These are phyloP conservation scores for Botrytis squamosa DNA, from an alignment of 2,329 filamentous ascomycete species.

Conservation along the genomic window DNA sequence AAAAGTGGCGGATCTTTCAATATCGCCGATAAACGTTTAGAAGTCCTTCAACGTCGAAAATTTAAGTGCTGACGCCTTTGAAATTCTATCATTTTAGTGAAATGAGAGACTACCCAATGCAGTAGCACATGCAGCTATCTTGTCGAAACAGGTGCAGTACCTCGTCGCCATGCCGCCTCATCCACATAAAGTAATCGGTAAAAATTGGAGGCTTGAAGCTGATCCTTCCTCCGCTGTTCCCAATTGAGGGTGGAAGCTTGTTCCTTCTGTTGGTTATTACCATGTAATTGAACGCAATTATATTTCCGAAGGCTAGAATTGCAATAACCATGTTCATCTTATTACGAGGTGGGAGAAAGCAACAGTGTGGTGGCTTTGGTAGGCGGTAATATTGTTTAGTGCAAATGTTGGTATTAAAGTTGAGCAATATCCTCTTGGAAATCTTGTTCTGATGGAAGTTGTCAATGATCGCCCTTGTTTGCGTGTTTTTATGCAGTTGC, in stretches of 20 bases:
- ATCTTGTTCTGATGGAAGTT: slow-evolving; percentile 13
- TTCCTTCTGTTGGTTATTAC: slow-evolving; percentile 13
- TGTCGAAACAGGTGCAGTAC: slow-evolving; percentile 19
- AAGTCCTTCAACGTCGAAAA: slow-evolving; percentile 16
- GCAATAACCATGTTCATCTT: slow-evolving; percentile 11
- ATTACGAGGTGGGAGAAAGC: slow-evolving; percentile 14
- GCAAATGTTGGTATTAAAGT: slow-evolving; percentile 21
- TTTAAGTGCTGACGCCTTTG: slow-evolving; percentile 19
- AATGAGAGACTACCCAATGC: slow-evolving; percentile 11
- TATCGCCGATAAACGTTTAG: slow-evolving; percentile 16
- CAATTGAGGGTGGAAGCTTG: slow-evolving; percentile 14
- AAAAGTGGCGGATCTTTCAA: slow-evolving; percentile 18
- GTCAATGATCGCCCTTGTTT: slow-evolving; percentile 20
- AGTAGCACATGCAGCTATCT: slow-evolving; percentile 19
- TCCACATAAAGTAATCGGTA: slow-evolving; percentile 24
- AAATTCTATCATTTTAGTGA: slow-evolving; percentile 22
- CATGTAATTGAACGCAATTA: slow-evolving; percentile 18
- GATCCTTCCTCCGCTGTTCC: slow-evolving; percentile 19
- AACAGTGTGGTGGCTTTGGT: slow-evolving; percentile 12
- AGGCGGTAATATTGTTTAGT: slow-evolving; percentile 14
- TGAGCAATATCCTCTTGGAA: slow-evolving; percentile 12
- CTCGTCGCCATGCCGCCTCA: slow-evolving; percentile 21
- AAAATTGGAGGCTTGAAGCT: slow-evolving; percentile 20
- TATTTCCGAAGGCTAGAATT: slow-evolving; percentile 13
- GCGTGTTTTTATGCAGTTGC: slow-evolving; percentile 19